phyloP scores from a whole-genome alignment of 345 rosid genomes.

The Acer campestre region DNA sequence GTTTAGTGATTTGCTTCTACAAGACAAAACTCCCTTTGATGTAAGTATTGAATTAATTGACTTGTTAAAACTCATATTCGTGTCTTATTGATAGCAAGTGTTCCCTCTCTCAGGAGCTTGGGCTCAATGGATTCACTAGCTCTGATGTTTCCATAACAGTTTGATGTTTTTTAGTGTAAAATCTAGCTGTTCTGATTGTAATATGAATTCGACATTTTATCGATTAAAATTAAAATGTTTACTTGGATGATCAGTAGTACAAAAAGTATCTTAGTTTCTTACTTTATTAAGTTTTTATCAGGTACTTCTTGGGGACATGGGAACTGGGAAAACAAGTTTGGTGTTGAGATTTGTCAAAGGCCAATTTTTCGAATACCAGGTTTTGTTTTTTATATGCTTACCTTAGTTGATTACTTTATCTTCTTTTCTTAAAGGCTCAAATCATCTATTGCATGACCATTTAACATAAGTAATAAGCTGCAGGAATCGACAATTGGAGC shows the following conservation, averaged over 20 bases:
- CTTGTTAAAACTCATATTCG: not conserved
- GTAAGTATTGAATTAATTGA: not conserved
- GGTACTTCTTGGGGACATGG: slow-evolving; percentile 90
- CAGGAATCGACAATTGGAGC: slow-evolving; percentile 87
- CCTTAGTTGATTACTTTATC: not conserved
- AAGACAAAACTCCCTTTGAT: not conserved
- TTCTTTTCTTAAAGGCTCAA: not conserved
- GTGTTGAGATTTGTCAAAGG: slow-evolving; percentile 78
- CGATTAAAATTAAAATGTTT: not conserved
- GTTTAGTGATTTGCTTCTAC: not conserved
- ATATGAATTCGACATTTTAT: not conserved
- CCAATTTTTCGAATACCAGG: slow-evolving; percentile 77
- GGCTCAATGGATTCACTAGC: not conserved
- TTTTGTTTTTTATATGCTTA: slow-evolving; percentile 1
- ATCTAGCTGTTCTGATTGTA: not conserved
- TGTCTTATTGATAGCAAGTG: not conserved
- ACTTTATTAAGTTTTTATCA: slow-evolving; percentile 23
- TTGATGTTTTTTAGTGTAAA: not conserved
- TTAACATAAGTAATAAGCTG: slow-evolving; percentile 18
- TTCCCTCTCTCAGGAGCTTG: not conserved
- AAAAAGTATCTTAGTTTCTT: not conserved
- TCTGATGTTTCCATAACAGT: not conserved
- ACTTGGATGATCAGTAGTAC: no score
- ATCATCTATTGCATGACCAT: not conserved
- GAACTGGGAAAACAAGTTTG: slow-evolving; percentile 80